phyloP scores from a whole-genome alignment of 345 rosid species.

The Gossypium arboreum region DNA sequence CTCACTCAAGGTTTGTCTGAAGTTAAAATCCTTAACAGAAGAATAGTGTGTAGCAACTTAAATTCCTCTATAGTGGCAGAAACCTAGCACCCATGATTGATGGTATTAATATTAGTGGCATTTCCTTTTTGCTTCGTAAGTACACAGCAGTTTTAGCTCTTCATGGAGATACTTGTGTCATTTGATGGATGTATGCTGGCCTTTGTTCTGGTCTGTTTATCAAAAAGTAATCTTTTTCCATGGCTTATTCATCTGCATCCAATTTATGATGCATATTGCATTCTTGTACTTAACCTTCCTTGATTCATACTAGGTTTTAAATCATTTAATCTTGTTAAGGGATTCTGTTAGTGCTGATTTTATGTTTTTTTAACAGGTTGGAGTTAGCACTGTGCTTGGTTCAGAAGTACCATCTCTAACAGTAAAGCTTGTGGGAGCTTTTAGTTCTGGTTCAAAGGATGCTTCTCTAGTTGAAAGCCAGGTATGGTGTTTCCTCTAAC shows the following conservation, averaged over 20 bases:
- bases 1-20: conserved; percentile 51
- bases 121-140: conserved; percentile 5
- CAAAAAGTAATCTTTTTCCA: not conserved
- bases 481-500: conserved; percentile 35
- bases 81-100: conserved; percentile 1
- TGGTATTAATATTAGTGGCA: not conserved
- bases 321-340: conserved; percentile 7
- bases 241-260: not conserved
- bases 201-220: not conserved
- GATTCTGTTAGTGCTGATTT: not conserved
- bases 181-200: not conserved
- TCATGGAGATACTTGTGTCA: not conserved
- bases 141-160: not conserved
- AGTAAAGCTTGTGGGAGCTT: conserved; percentile 61
- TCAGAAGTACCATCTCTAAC: conserved; percentile 75
- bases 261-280: not conserved
- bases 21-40: not conserved
- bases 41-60: not conserved
- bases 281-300: not conserved
- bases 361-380: conserved; percentile 45
- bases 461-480: conserved; percentile 56
- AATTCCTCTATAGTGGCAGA: not conserved
- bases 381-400: conserved; percentile 78
- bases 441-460: conserved; percentile 45
- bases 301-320: not conserved